Conservation (phyloP, 306 rosid genomes). For the Cicer pinnatifidum region DNA sequence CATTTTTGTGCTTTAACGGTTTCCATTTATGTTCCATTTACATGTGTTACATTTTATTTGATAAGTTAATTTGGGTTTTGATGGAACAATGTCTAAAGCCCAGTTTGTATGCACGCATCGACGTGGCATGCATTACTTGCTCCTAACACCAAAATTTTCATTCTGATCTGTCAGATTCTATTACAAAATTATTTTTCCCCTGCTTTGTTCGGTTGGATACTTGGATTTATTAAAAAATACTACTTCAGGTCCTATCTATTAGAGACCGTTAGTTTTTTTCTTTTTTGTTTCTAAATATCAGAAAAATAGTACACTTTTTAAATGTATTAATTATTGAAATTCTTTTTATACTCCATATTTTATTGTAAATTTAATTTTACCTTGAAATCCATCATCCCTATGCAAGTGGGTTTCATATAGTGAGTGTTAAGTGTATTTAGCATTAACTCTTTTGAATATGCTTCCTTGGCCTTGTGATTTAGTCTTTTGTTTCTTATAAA, state of each 20-base stretch:
- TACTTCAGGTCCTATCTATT: not conserved
- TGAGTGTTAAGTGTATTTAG: not conserved
- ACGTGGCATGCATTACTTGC: slow-evolving; percentile 26
- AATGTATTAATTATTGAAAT: not conserved
- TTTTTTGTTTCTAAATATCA: not conserved
- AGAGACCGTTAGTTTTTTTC: not conserved
- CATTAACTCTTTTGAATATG: not conserved
- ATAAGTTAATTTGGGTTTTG: slow-evolving; percentile 28
- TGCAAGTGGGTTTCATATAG: not conserved
- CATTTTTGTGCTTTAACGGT: slow-evolving; percentile 11
- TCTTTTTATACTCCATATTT: not conserved
- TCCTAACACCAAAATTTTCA: slow-evolving; percentile 3
- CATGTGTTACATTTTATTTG: not conserved
- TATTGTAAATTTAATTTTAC: too few relatives aligned
- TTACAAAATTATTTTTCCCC: not conserved
- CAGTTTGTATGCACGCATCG: slow-evolving; percentile 8
- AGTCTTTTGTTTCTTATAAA: not conserved
- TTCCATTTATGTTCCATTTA: slow-evolving; percentile 23
- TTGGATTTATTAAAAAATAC: not conserved
- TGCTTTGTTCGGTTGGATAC: not conserved
- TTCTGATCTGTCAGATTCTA: slow-evolving; percentile 18
- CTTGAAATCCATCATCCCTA: not conserved
- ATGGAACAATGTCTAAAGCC: slow-evolving; percentile 35
- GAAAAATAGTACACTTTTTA: not conserved
- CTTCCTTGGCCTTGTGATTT: not conserved